Evolutionary conservation across 2,329 filamentous ascomycete species (phyloP), one percentile per base, ranked within the genome.

Genomic region (Aquanectria penicillioides): DNA sequence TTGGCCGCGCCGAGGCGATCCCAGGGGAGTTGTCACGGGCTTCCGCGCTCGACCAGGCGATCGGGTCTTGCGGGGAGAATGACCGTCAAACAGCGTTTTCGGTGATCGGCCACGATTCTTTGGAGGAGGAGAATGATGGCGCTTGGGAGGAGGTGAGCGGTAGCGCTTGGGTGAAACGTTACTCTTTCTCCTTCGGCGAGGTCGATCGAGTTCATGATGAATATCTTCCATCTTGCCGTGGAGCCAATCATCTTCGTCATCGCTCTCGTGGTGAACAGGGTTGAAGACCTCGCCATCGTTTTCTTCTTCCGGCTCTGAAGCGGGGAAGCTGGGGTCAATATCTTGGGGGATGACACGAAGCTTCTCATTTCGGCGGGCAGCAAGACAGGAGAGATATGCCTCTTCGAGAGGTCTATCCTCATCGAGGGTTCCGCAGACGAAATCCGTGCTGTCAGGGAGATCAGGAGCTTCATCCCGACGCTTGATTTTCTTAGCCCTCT

Each of bases 371-470:
- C 93, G 90, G 65, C 91, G 89, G 53, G 92, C 89, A 70, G 94
- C 91, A 57, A 96, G 84, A 69, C 91, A 93, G 2, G 92, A 91
- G 54, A 97, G 85, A 74, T 97, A 99, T 1, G 93, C 94, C 66
- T 94, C 93, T 74, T 99, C 95, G n/a, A 98, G 79, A 3, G 93
- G 93, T 38, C 93, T 89, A 71, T 99, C 95, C 76, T 99, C 95
- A 66, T 99, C 95, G 17, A 99, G 83, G 1, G 95, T 99, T 57
- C 95, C 95, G 71, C 95, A 98, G n/a, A 99, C 95, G 66, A 99
- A 99, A 75, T 99, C 95, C 12, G 95, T 98, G 76, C 94, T 97
- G 75, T 99, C 95, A 1, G 95, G 95, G 10, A 99, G 82, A 72
- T 97, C 93, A 2, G 92, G 92, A 1, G 90, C 91, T 20, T 84